phyloP scores from a whole-genome alignment of 768 basidiomycete genomes.

The Gymnopilus dilepis region DNA sequence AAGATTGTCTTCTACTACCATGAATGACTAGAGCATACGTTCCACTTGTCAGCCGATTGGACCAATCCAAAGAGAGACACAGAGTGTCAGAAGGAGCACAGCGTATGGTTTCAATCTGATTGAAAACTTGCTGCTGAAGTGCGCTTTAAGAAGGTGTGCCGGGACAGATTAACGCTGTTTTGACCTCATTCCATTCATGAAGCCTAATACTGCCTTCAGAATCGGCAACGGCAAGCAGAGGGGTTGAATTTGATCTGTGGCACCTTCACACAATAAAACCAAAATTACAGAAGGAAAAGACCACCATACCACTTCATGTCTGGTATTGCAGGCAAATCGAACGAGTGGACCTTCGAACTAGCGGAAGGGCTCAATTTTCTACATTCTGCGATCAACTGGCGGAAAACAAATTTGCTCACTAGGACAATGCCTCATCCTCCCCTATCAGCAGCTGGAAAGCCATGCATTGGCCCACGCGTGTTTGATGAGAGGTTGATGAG shows the following conservation, averaged over 20 bases:
- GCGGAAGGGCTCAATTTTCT: not conserved
- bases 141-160: conserved; percentile 12
- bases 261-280: conserved; percentile 49
- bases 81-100: conserved; percentile 63
- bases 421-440: conserved; percentile 28
- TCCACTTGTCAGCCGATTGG: conserved; percentile 61
- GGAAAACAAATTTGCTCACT: conserved; percentile 36
- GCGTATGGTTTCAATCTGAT: conserved; percentile 44
- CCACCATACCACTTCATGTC: conserved; percentile 90
- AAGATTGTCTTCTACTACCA: not conserved
- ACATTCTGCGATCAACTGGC: not conserved
- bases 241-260: conserved; percentile 47
- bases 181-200: conserved; percentile 61
- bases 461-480: conserved; percentile 73
- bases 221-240: conserved; percentile 76
- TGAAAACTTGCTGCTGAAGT: conserved; percentile 43
- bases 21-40: conserved; percentile 40
- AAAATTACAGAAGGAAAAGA: not conserved
- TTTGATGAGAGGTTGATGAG: conserved; percentile 15
- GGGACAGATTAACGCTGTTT: not conserved
- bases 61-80: conserved; percentile 95
- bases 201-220: conserved; percentile 82
- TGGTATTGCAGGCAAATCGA: conserved; percentile 79
- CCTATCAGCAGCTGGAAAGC: conserved; percentile 55
- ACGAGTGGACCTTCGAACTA: conserved; percentile 69